A percentile compares a stretch with the other conserved stretches of the same genome.
Evolutionary conservation across 2,329 filamentous ascomycete genomes (phyloP).

Genomic region (Colletotrichum trifolii): DNA sequence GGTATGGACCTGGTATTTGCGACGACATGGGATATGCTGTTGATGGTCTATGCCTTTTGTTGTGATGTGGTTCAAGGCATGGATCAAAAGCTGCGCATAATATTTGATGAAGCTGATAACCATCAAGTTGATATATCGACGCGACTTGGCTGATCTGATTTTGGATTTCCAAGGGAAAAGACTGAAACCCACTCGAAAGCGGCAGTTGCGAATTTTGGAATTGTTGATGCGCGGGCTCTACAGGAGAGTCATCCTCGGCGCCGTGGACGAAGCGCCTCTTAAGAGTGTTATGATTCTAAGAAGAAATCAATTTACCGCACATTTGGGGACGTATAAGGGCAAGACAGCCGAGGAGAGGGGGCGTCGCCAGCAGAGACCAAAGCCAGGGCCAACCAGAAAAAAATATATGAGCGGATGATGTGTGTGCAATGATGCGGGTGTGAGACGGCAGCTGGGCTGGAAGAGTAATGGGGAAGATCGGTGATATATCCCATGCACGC

Average conservation of each 20-base stretch:
- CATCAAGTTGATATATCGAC: slow-evolving; percentile 46
- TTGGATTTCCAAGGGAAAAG: slow-evolving; percentile 41
- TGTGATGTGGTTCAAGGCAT: background rate
- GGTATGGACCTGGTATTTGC: slow-evolving; percentile 38
- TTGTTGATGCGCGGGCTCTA: slow-evolving; percentile 47
- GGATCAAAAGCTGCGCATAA: slow-evolving; percentile 16
- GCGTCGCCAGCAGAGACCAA: slow-evolving; percentile 34
- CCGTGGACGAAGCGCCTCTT: slow-evolving; percentile 58
- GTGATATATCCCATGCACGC: slow-evolving; percentile 59
- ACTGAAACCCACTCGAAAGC: slow-evolving; percentile 37
- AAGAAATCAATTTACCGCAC: slow-evolving; percentile 54
- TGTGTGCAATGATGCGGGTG: slow-evolving; percentile 36
- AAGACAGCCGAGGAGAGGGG: slow-evolving; percentile 39
- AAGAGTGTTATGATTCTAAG: slow-evolving; percentile 48
- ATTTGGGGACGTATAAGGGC: slow-evolving; percentile 43
- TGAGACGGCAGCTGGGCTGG: slow-evolving; percentile 38
- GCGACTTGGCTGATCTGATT: slow-evolving; percentile 44
- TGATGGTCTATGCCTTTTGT: slow-evolving; percentile 47
- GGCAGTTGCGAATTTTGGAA: slow-evolving; percentile 40
- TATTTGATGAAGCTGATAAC: slow-evolving; percentile 44
- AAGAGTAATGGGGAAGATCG: slow-evolving; percentile 44
- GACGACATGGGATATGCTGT: slow-evolving; percentile 47
- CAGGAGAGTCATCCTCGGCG: slow-evolving; percentile 49
- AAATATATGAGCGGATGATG: slow-evolving; percentile 30
- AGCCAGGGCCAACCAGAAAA: slow-evolving; percentile 41